These are phyloP conservation scores for Aspergillus glaucus DNA, from an alignment of 2,329 filamentous ascomycete genomes.

Conservation along the genomic window DNA sequence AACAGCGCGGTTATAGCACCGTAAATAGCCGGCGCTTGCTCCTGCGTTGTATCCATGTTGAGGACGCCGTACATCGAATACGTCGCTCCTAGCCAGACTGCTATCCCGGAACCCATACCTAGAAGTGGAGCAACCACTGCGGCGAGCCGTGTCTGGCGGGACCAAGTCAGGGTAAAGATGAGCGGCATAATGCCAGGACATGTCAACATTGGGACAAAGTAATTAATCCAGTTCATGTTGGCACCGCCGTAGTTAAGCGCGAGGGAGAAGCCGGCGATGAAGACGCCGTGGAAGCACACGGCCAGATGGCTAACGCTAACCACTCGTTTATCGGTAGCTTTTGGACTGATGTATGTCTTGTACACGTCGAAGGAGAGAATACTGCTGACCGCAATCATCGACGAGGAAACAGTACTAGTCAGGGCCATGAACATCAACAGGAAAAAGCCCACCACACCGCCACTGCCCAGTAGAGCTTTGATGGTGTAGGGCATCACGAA, in stretches of 20 bases:
- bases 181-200: slow-evolving; percentile 43
- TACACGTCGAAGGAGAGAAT: slow-evolving; percentile 49
- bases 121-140: slow-evolving; percentile 34
- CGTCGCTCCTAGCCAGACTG: slow-evolving; percentile 41
- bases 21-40: slow-evolving; percentile 39
- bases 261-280: slow-evolving; percentile 45
- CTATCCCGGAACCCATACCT: slow-evolving; percentile 39
- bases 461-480: slow-evolving; percentile 39
- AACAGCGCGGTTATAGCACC: slow-evolving; percentile 43
- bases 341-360: slow-evolving; percentile 45
- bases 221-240: slow-evolving; percentile 44
- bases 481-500: slow-evolving; percentile 45
- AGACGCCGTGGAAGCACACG: slow-evolving; percentile 43
- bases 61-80: slow-evolving; percentile 36
- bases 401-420: slow-evolving; percentile 46
- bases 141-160: slow-evolving; percentile 40
- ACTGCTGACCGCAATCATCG: slow-evolving; percentile 47
- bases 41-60: slow-evolving; percentile 36
- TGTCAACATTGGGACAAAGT: slow-evolving; percentile 38
- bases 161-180: slow-evolving; percentile 41
- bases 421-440: slow-evolving; percentile 49
- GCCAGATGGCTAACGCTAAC: slow-evolving; percentile 43
- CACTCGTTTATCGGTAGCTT: slow-evolving; percentile 38
- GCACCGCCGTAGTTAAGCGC: slow-evolving; percentile 45
- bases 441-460: slow-evolving; percentile 40